These are phyloP conservation scores for Endothia cerciana DNA, from an alignment of 2,329 filamentous ascomycete species.

Conservation along the genomic window DNA sequence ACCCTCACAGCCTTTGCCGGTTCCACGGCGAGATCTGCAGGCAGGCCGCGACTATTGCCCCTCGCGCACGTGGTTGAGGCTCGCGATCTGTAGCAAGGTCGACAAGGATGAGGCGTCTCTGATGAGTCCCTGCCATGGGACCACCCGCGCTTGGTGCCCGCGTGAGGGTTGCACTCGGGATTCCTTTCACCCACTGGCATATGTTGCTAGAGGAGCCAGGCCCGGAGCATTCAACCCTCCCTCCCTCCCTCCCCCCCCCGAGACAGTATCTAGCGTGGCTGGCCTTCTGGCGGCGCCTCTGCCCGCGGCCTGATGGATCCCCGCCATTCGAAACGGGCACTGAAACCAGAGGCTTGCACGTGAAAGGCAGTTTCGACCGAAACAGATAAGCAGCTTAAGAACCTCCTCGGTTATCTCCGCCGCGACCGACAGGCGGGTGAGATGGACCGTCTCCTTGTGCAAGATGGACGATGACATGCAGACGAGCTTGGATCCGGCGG, in stretches of 20 bases:
- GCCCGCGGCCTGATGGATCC: slow-evolving; percentile 8
- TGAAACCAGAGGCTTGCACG: slow-evolving; percentile 24
- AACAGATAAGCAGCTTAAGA: background rate
- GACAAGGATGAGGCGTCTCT: slow-evolving; percentile 23
- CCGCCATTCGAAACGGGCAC: slow-evolving; percentile 25
- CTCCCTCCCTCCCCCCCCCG: too few species aligned
- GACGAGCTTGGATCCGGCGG: slow-evolving; percentile 6
- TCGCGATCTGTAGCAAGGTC: slow-evolving; percentile 18
- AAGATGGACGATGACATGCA: slow-evolving; percentile 14
- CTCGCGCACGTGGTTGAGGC: slow-evolving; percentile 25
- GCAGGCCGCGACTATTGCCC: background rate
- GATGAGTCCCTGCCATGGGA: slow-evolving; percentile 9
- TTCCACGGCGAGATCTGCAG: background rate
- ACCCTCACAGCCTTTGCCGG: background rate
- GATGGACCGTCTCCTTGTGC: background rate
- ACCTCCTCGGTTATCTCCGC: background rate
- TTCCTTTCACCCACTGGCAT: background rate
- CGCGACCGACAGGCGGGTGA: background rate
- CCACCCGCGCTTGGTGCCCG: background rate
- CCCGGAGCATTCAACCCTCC: background rate
- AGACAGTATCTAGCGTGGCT: background rate
- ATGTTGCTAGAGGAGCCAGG: background rate
- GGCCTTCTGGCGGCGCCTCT: slow-evolving; percentile 8
- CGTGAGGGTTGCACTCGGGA: slow-evolving; percentile 18
- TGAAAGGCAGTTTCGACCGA: background rate